phyloP scores from a whole-genome alignment of 225 moss, liverwort and hornwort genomes.

The Marchantia paleacea region DNA sequence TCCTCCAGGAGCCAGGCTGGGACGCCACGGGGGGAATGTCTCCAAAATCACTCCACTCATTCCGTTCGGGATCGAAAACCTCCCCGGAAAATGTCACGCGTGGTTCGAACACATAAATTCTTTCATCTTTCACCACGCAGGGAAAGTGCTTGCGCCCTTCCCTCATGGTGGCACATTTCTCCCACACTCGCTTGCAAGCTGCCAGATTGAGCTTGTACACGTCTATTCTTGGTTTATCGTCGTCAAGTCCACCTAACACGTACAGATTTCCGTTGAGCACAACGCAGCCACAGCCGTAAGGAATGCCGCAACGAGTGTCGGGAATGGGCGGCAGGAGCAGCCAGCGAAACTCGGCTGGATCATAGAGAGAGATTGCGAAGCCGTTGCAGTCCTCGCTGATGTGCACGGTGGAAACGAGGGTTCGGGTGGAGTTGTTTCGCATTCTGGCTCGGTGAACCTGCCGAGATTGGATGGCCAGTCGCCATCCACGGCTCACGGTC shows the following conservation, averaged over 20 bases:
- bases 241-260: conserved; percentile 34
- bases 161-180: conserved; percentile 19
- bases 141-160: background rate
- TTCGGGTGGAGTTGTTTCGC: conserved; percentile 10
- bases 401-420: conserved; percentile 26
- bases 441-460: conserved; percentile 25
- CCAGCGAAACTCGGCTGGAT: conserved; percentile 11
- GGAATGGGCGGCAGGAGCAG: conserved; percentile 24
- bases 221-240: conserved; percentile 17
- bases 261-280: conserved; percentile 32
- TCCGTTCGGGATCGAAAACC: conserved; percentile 20
- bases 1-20: background rate
- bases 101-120: conserved; percentile 30
- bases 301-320: conserved; percentile 23
- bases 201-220: conserved; percentile 31
- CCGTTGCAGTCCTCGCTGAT: conserved; percentile 24
- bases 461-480: conserved; percentile 23
- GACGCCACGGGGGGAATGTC: background rate
- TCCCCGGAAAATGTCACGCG: conserved; percentile 7
- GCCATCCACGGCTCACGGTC: conserved; percentile 25
- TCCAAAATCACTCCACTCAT: conserved; percentile 28
- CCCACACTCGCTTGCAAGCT: conserved; percentile 27
- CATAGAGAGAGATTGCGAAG: conserved; percentile 28
- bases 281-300: conserved; percentile 30
- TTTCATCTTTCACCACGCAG: conserved; percentile 26